Percentiles rank a stretch among this genome's conserved stretches.
Evolutionary conservation across 148 eudicot species (phyloP).

Genomic region (Pharnaceum exiguum): DNA sequence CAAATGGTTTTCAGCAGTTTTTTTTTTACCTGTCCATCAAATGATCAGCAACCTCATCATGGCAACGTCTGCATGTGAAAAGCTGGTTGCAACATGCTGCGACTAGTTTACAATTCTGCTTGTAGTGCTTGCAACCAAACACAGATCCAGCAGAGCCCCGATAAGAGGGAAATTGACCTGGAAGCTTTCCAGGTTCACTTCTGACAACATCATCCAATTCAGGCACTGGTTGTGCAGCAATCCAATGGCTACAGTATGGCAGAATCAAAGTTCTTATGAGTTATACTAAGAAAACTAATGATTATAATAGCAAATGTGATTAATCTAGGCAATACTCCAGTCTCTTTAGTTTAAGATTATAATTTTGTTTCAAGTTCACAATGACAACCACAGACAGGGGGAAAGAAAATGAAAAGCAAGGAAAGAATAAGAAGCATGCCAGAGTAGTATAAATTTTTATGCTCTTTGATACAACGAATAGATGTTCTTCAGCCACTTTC

Average conservation of each 20-base stretch:
- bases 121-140: slow-evolving; percentile 90
- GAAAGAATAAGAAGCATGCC: background rate
- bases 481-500: background rate
- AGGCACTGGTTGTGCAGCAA: slow-evolving; percentile 39
- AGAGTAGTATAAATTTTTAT: background rate
- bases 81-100: slow-evolving; percentile 77
- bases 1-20: slow-evolving; percentile 6
- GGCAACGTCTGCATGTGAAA: slow-evolving; percentile 81
- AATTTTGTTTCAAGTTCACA: no score
- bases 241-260: slow-evolving; percentile 51
- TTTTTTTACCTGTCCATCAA: slow-evolving; percentile 61
- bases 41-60: slow-evolving; percentile 77
- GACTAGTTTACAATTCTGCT: slow-evolving; percentile 84
- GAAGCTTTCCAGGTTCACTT: slow-evolving; percentile 42
- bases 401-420: background rate
- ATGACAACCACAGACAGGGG: no score
- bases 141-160: slow-evolving; percentile 40
- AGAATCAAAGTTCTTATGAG: slow-evolving; percentile 12
- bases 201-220: slow-evolving; percentile 22
- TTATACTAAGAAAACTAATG: background rate
- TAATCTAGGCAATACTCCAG: no score
- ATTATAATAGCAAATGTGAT: no score
- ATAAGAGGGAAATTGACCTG: slow-evolving; percentile 72
- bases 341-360: no score
- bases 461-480: background rate